A percentile compares a stretch with the other conserved stretches of the same genome.
phyloP scores from a whole-genome alignment of 2,329 filamentous ascomycete species.

The Aspergillus chevalieri region DNA sequence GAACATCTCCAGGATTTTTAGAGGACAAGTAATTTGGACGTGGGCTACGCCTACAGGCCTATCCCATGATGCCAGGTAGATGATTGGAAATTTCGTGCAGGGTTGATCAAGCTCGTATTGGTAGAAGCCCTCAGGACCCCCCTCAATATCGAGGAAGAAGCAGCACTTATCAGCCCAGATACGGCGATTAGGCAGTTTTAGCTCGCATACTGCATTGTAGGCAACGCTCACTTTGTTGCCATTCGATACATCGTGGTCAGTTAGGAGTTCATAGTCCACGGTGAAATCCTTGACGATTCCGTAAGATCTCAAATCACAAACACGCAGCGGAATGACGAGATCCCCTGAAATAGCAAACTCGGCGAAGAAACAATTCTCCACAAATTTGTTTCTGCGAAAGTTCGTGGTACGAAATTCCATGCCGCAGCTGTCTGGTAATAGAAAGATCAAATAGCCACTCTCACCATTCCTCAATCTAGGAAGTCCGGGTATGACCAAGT shows the following conservation, averaged over 20 bases:
- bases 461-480: conserved; percentile 19
- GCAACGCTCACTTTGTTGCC: conserved; percentile 9
- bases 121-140: conserved; percentile 24
- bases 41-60: conserved; percentile 12
- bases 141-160: conserved; percentile 22
- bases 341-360: conserved; percentile 19
- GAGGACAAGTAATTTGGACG: conserved; percentile 19
- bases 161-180: conserved; percentile 27
- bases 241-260: neutral
- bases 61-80: conserved; percentile 12
- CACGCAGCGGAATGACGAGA: conserved; percentile 23
- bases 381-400: conserved; percentile 18
- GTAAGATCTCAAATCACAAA: conserved; percentile 20
- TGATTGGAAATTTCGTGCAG: conserved; percentile 8
- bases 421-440: conserved; percentile 18
- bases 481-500: conserved; percentile 23
- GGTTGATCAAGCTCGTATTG: conserved; percentile 11
- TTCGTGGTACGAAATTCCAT: conserved; percentile 25
- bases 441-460: conserved; percentile 24
- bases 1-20: conserved; percentile 18
- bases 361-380: conserved; percentile 25
- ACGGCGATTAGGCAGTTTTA: conserved; percentile 21
- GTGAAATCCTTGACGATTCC: conserved; percentile 25
- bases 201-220: conserved; percentile 24
- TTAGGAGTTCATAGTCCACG: conserved; percentile 19